Percentiles rank a stretch among this genome's conserved stretches.
Evolutionary conservation across 2,329 filamentous ascomycete species (phyloP).

Genomic region (Colletotrichum liriopes): DNA sequence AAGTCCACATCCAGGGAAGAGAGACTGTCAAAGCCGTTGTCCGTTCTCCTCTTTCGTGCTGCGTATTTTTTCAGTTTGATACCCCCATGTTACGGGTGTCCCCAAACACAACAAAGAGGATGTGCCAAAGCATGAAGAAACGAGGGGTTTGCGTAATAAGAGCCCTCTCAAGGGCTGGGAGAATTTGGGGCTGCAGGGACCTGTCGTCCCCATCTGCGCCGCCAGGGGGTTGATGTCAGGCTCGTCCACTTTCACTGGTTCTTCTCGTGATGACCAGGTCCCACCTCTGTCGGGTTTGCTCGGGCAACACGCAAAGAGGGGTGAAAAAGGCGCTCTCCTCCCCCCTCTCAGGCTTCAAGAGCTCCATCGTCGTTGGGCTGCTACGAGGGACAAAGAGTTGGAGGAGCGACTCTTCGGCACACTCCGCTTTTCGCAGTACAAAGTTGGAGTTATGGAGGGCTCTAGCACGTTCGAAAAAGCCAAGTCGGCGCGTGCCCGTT

Average conservation of each 20-base stretch:
- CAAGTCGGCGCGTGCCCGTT: not conserved
- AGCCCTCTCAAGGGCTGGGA: slow-evolving; percentile 27
- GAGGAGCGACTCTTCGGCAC: slow-evolving; percentile 15
- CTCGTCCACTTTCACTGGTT: not conserved
- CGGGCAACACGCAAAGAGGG: slow-evolving; percentile 5
- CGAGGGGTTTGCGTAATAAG: slow-evolving; percentile 27
- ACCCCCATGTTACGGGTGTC: slow-evolving; percentile 17
- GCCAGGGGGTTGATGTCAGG: not conserved
- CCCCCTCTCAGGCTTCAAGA: slow-evolving; percentile 9
- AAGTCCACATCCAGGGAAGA: slow-evolving; percentile 8
- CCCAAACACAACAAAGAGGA: slow-evolving; percentile 22
- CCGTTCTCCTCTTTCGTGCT: not conserved
- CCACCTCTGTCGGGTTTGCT: slow-evolving; percentile 33
- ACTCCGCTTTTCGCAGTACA: slow-evolving; percentile 17
- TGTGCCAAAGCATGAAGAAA: not conserved
- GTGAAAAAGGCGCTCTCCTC: not conserved
- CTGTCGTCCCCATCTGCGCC: slow-evolving; percentile 1
- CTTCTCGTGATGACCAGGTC: slow-evolving; percentile 14
- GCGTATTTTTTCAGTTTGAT: not conserved
- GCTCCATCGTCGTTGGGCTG: slow-evolving; percentile 38
- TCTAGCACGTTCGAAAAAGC: not conserved
- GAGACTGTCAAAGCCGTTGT: not conserved
- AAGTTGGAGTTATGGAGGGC: not conserved
- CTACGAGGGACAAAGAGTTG: slow-evolving; percentile 30
- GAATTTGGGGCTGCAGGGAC: slow-evolving; percentile 34